Evolutionary conservation across 1,284 basidiomycete genomes (phyloP), one percentile per base, ranked within the genome.

Genomic region (Sutorius eximius): DNA sequence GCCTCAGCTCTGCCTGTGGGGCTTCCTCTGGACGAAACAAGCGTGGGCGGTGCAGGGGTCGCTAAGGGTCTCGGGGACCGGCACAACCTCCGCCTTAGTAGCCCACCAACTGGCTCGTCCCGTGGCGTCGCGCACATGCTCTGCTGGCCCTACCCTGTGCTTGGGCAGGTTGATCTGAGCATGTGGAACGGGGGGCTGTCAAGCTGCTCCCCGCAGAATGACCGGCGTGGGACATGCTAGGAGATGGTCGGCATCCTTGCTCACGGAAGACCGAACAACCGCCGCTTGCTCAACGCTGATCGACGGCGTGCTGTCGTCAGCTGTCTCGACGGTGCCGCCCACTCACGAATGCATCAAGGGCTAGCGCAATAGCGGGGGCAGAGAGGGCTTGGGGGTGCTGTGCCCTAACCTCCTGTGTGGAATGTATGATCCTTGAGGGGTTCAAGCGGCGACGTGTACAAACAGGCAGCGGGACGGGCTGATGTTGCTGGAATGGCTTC

Each of bases 1-100:
- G 0, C 77, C 98, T 40, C 97, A 98, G 68, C 99, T 94, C 72
- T 93, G 88, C 62, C 75, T 99, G 9, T 99, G 97, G 97, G 97
- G 99, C 71, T 95, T 98, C 67, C 74, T 99, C 34, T 99, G 30
- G 95, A 94, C 16, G 93, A 98, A 72, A 82, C 77, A 16, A 80
- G 76, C 38, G 91, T 95, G 32, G 93, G 93, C 2, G 93, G 94
- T 3, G 80, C 81, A 0, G 90, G 89, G 62, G 77, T 92, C 46
- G 77, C 93, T 61, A 90, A 89, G 66, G 82, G 77, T 56, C 68
- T 82, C 34, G 76, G 77, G 58, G 82, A 81, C n/a, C n/a, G n/a
- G 3, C 33, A 42, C 1, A 45, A 53, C 0, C 66, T 70, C 4
- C 55, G 54, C 29, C 51, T 66, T 9, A 68, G 64, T 10, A 66